phyloP scores from a whole-genome alignment of 495 filamentous ascomycete species.

The Lichenothelia convexa region DNA sequence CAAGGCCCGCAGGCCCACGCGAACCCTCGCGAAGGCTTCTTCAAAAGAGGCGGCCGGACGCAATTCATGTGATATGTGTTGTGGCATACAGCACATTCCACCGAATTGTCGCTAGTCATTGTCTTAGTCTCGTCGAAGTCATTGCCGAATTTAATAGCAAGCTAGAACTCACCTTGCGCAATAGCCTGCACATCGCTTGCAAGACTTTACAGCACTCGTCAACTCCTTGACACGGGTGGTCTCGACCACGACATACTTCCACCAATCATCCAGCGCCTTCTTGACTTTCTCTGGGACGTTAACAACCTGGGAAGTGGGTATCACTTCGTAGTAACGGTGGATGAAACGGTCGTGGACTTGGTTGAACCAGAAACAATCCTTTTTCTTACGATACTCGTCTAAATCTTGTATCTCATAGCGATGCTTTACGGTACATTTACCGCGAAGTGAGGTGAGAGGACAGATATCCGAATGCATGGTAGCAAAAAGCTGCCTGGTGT shows the following conservation, averaged over 20 bases:
- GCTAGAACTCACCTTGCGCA: constrained; percentile 57
- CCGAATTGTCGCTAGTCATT: constrained; percentile 58
- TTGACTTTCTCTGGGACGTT: constrained; percentile 92
- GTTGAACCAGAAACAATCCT: constrained; percentile 89
- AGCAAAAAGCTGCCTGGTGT: constrained; percentile 76
- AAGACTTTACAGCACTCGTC: constrained; percentile 88
- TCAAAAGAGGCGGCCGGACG: constrained; percentile 76
- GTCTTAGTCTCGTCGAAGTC: background rate
- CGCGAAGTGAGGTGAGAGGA: constrained; percentile 76
- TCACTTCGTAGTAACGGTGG: constrained; percentile 90
- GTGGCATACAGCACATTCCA: constrained; percentile 88
- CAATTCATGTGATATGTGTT: constrained; percentile 98
- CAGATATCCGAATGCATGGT: constrained; percentile 98
- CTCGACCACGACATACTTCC: constrained; percentile 90
- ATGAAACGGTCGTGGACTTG: constrained; percentile 97
- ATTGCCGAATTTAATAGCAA: background rate
- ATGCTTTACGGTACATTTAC: constrained; percentile 80
- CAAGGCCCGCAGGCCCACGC: constrained; percentile 96
- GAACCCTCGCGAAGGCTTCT: constrained; percentile 95
- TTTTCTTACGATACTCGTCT: constrained; percentile 62
- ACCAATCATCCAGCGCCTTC: constrained; percentile 82
- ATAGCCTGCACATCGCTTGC: constrained; percentile 77
- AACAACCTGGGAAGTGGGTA: constrained; percentile 79
- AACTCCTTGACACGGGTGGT: constrained; percentile 81
- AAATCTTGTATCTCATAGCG: constrained; percentile 67